Evolutionary conservation across 2,329 filamentous ascomycete genomes (phyloP), one percentile per base, ranked within the genome.

Genomic region (Botrytis hyacinthi): DNA sequence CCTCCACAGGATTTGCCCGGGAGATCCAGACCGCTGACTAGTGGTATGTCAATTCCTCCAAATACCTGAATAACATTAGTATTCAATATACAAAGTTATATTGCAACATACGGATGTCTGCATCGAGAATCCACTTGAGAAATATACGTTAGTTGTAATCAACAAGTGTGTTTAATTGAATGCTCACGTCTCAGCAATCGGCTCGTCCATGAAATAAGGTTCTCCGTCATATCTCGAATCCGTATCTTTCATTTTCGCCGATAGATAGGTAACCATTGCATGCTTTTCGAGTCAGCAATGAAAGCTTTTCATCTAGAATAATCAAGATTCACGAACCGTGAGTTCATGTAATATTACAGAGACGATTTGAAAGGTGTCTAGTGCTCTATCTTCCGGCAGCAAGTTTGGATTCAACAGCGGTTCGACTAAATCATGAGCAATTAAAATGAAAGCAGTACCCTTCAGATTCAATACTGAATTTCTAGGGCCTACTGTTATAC

Each of bases 121-220:
- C 62, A 66, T 66, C 8, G 62, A 66, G 6, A 66, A 66, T 35
- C 62, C 44, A 66, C 62, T 66, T 7, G 26, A 22, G 20, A 35
- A 14, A 46, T 65, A 4, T 8, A 57, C 29, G 4, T 66, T n/a
- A 66, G 42, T 37, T 35, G 12, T 16, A 12, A 32, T 32, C 20
- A 35, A 3, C 9, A 35, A 66, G 7, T 48, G 32, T 8, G 4
- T 16, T 29, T 3, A 66, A 48, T 35, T 16, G 5, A n/a, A 48
- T 35, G 32, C 62, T 46, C 42, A 66, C 62, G 42, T 66, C 29
- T 66, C 42, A 66, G 62, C 42, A 66, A 66, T 29, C 14, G 29
- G 5, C 44, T 66, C 62, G 7, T 66, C 20, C 44, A 66, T 66
- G 29, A 66, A 66, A 37, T 48, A 66, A 32, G 62, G 29, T 12